These are phyloP conservation scores for Lichenothelia convexa DNA, from an alignment of 495 filamentous ascomycete genomes.

Conservation along the genomic window DNA sequence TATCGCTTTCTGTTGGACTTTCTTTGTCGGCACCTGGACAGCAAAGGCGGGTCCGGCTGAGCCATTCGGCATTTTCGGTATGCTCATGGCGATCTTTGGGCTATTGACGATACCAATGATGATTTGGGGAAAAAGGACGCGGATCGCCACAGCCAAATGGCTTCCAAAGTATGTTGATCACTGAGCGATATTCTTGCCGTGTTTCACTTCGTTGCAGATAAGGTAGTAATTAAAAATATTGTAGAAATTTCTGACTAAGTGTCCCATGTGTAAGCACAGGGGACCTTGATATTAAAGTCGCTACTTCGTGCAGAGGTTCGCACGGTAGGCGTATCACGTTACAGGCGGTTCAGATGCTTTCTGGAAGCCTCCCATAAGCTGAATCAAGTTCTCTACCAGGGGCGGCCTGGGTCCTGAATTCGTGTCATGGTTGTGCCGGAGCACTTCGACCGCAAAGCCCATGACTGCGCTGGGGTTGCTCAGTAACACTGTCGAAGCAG, in stretches of 20 bases:
- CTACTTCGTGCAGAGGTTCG: too few relatives aligned
- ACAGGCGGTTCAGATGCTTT: too few relatives aligned
- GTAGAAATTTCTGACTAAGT: too few relatives aligned
- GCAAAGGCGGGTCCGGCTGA: constrained; percentile 8
- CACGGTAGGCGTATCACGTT: too few relatives aligned
- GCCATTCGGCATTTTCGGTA: constrained; percentile 19
- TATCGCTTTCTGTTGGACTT: constrained; percentile 18
- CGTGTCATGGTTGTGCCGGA: constrained; percentile 27
- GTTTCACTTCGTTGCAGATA: too few relatives aligned
- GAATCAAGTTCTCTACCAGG: constrained; percentile 36
- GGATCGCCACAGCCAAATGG: constrained; percentile 12
- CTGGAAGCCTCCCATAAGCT: too few relatives aligned
- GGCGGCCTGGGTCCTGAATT: constrained; percentile 22
- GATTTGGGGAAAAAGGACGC: constrained; percentile 11
- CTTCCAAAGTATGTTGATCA: neutral
- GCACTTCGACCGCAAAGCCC: constrained; percentile 26
- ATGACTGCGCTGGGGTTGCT: constrained; percentile 29
- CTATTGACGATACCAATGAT: constrained; percentile 11
- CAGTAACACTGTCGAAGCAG: constrained; percentile 11
- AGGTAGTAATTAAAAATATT: too few relatives aligned
- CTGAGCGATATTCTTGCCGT: too few relatives aligned
- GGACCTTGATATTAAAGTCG: too few relatives aligned
- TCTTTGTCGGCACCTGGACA: constrained; percentile 14
- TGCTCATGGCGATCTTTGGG: constrained; percentile 17
- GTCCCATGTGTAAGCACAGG: too few relatives aligned